Percentiles rank a stretch among this genome's conserved stretches.
Conservation (phyloP, 768 basidiomycete species). For the Collybia sp. region DNA sequence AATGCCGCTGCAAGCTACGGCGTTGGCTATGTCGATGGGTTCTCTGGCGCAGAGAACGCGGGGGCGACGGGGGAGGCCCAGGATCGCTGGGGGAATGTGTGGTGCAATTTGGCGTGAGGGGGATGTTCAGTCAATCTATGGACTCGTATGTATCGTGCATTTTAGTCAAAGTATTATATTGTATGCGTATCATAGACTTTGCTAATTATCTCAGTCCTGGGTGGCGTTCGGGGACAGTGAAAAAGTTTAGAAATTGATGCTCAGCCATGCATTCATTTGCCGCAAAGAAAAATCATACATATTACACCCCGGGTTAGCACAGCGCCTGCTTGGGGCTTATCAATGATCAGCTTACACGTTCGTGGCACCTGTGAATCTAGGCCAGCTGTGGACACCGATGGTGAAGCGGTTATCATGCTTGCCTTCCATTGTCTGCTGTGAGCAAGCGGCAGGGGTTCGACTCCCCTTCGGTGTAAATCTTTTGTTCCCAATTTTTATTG, state of each 20-base stretch:
- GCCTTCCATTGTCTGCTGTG: slow-evolving; percentile 52
- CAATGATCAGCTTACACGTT: too few species aligned
- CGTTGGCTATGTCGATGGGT: slow-evolving; percentile 66
- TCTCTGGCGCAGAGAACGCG: slow-evolving; percentile 36
- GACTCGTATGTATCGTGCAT: not conserved
- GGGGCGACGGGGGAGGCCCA: slow-evolving; percentile 53
- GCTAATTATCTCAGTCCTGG: not conserved
- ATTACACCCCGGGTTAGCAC: too few species aligned
- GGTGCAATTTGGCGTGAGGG: slow-evolving; percentile 49
- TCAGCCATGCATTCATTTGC: too few species aligned
- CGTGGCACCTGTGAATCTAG: too few species aligned
- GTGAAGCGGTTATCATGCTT: slow-evolving; percentile 94
- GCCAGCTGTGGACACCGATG: slow-evolving; percentile 50
- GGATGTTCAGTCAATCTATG: not conserved
- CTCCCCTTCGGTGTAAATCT: slow-evolving; percentile 41
- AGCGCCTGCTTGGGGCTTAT: too few species aligned
- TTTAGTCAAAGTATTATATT: not conserved
- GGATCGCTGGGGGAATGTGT: slow-evolving; percentile 72
- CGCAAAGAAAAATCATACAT: too few species aligned
- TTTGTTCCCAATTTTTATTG: too few species aligned
- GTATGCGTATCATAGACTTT: not conserved
- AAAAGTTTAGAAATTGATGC: too few species aligned
- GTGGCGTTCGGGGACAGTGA: too few species aligned
- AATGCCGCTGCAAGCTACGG: slow-evolving; percentile 71
- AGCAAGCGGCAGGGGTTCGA: slow-evolving; percentile 49